Evolutionary conservation across 345 rosid genomes (phyloP).

Genomic region (Aethionema arabicum): DNA sequence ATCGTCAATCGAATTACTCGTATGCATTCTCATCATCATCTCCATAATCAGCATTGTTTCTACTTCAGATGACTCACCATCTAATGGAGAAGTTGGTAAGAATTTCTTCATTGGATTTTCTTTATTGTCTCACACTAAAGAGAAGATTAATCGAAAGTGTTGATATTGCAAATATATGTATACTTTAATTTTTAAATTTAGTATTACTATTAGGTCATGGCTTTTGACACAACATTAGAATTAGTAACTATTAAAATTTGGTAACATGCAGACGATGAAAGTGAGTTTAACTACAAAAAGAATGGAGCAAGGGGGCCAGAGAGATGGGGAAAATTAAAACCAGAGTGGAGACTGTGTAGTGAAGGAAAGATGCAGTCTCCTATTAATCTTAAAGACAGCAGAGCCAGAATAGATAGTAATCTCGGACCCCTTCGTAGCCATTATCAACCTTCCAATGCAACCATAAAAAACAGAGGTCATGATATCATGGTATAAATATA

Average conservation of each 20-base stretch:
- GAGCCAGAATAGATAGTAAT: slow-evolving; percentile 43
- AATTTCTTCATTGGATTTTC: not conserved
- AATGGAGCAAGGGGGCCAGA: slow-evolving; percentile 53
- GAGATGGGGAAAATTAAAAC: slow-evolving; percentile 68
- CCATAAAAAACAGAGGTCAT: slow-evolving; percentile 74
- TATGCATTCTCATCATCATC: slow-evolving; percentile 9
- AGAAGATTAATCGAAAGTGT: not conserved
- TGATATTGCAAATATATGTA: too few relatives aligned
- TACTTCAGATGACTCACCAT: slow-evolving; percentile 7
- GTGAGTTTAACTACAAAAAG: slow-evolving; percentile 51
- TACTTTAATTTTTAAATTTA: too few relatives aligned
- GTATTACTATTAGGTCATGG: not conserved
- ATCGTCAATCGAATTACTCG: not conserved
- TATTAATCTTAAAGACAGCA: slow-evolving; percentile 49
- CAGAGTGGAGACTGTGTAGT: slow-evolving; percentile 59
- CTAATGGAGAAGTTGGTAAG: slow-evolving; percentile 30
- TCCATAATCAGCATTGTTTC: slow-evolving; percentile 12
- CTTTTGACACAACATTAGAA: not conserved
- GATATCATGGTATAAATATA: slow-evolving; percentile 58
- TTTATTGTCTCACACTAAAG: not conserved
- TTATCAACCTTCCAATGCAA: slow-evolving; percentile 53
- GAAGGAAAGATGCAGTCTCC: slow-evolving; percentile 88
- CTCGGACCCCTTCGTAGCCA: slow-evolving; percentile 49
- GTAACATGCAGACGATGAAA: slow-evolving; percentile 52
- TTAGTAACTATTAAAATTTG: too few relatives aligned